phyloP scores from a whole-genome alignment of 2,329 filamentous ascomycete species.

The Apiospora pterosperma region DNA sequence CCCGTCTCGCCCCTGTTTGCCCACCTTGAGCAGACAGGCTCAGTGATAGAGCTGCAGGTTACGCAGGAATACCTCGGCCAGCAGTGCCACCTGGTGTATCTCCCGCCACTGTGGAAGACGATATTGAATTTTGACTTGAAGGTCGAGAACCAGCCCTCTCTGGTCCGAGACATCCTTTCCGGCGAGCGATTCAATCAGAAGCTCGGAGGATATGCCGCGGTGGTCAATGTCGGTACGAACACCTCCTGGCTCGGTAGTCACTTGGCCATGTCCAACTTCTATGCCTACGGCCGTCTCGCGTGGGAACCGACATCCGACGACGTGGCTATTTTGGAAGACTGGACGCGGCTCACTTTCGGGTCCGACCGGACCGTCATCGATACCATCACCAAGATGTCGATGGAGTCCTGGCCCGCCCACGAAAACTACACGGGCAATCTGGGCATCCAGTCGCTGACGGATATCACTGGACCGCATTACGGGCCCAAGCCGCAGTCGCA shows the following conservation, averaged over 20 bases:
- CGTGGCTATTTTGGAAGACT: constrained; percentile 54
- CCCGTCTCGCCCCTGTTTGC: constrained; percentile 63
- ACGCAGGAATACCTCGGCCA: constrained; percentile 70
- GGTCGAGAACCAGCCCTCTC: constrained; percentile 52
- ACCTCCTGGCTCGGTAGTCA: constrained; percentile 67
- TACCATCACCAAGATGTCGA: constrained; percentile 58
- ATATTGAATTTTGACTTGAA: constrained; percentile 66
- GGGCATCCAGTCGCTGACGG: constrained; percentile 65
- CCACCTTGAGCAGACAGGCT: constrained; percentile 38
- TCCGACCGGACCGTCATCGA: constrained; percentile 50
- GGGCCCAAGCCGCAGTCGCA: constrained; percentile 65
- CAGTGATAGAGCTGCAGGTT: constrained; percentile 63
- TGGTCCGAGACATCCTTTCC: constrained; percentile 57
- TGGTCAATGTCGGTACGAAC: constrained; percentile 65
- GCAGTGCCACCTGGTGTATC: constrained; percentile 65
- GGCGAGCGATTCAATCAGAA: constrained; percentile 56
- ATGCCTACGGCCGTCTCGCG: constrained; percentile 64
- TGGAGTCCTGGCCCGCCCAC: constrained; percentile 68
- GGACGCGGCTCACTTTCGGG: constrained; percentile 66
- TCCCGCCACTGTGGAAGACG: constrained; percentile 66
- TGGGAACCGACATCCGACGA: constrained; percentile 57
- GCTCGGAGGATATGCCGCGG: constrained; percentile 61
- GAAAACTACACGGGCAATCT: constrained; percentile 70
- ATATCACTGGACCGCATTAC: constrained; percentile 65
- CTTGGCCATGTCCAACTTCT: constrained; percentile 68